Percentiles rank a stretch among this genome's conserved stretches.
phyloP scores from a whole-genome alignment of 768 basidiomycete genomes.

The Serendipita vermifera region DNA sequence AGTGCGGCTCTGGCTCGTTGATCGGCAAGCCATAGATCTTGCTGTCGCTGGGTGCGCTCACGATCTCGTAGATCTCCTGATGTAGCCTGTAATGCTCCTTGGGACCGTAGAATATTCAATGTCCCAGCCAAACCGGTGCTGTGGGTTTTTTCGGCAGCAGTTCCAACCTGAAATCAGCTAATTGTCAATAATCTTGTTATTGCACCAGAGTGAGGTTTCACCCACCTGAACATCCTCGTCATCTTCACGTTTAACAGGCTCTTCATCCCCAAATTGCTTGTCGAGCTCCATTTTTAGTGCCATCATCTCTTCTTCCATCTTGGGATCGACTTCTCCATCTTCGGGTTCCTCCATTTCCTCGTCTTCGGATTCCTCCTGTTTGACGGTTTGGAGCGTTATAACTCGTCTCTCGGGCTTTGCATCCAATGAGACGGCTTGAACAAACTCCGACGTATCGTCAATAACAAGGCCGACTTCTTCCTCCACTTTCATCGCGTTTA shows the following conservation, averaged over 20 bases:
- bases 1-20: slow-evolving; percentile 62
- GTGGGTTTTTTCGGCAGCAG: slow-evolving; percentile 66
- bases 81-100: slow-evolving; percentile 69
- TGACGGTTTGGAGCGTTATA: slow-evolving; percentile 15
- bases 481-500: slow-evolving; percentile 25
- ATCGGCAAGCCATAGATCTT: slow-evolving; percentile 83
- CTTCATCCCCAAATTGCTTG: slow-evolving; percentile 34
- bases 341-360: slow-evolving; percentile 55
- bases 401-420: neutral
- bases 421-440: slow-evolving; percentile 28
- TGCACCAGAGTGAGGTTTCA: too few species aligned
- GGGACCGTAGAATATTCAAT: slow-evolving; percentile 75
- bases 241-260: slow-evolving; percentile 26
- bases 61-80: slow-evolving; percentile 54
- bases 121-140: slow-evolving; percentile 79
- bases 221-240: too few species aligned
- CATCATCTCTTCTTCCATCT: slow-evolving; percentile 76
- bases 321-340: slow-evolving; percentile 65
- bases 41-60: slow-evolving; percentile 69
- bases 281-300: slow-evolving; percentile 42
- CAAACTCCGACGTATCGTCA: slow-evolving; percentile 95
- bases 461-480: slow-evolving; percentile 58
- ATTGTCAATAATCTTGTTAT: too few species aligned
- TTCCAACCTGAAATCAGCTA: slow-evolving; percentile 35
- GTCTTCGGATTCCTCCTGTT: slow-evolving; percentile 25